Base-by-base conservation (phyloP, 2,329 filamentous ascomycete species). In the Hypoxylon sp. region DNA sequence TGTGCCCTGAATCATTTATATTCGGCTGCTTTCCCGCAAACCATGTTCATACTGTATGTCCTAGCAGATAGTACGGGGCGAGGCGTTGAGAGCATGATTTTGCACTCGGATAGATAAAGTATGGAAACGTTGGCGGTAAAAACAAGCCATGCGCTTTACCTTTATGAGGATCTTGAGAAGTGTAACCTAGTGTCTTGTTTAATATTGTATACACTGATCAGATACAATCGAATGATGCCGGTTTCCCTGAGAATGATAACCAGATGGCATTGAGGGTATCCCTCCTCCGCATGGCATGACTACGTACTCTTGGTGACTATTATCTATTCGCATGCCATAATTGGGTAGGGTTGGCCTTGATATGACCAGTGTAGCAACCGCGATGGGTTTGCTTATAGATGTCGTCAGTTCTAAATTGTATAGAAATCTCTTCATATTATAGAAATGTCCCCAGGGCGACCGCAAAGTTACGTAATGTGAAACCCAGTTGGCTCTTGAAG, bases 341-440 rank as follows among this genome's bases (percentile, higher is more conserved):
- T 1, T 65, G 24, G 14, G 53, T 65, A n/a, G n/a, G n/a, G n/a
- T 65, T 65, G 50, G 45, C 40, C 61, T 58, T 33, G n/a, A 45
- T 56, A 50, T 53, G 16, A 14, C 49, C 20, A 11, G 14, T 38
- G 30, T 6, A 12, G 9, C 32, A 9, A 26, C 38, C 20, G 12
- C 28, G 20, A 40, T 40, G 20, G 28, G 36, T 4, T n/a, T 4
- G 11, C n/a, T 42, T 53, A 30, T 20, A 20, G n/a, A 26, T 14
- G 9, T 24, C 33, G 16, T 33, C 5, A 14, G 16, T 51, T 38
- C 7, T 22, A 24, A 20, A 36, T 33, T 50, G 8, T 51, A 20
- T 12, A 14, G 9, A 24, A 8, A n/a, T 16, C 30, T 28, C 8
- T n/a, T 33, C 1, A 4, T 36, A 33, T 36, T 33, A 11, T 33